Base-by-base conservation (phyloP, 1,139 yeast species). In the Saccharomyces hybrid region DNA sequence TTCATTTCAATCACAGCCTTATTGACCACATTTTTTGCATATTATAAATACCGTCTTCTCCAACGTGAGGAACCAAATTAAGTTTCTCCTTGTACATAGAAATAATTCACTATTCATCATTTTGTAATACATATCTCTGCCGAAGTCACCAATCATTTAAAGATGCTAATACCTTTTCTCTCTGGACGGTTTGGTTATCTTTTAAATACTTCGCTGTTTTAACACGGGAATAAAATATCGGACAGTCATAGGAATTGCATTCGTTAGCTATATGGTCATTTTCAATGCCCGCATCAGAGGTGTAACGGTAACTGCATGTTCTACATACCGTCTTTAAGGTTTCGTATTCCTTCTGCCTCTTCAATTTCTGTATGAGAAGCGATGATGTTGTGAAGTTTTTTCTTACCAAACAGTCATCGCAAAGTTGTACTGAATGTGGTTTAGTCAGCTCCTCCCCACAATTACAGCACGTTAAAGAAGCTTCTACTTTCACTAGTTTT, bases 191-290 rank as follows among this genome's bases (percentile, higher is more conserved):
- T 13, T 47, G 47, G 2, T 49, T 26, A 51, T 52, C 48, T 11
- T 44, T 34, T 3, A 60, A 25, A 38, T 56, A 52, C 13, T 53
- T 54, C 4, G 49, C 16, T 2, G 55, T 47, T 50, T 69, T 68
- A 1, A 69, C 64, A 49, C 70, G 67, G 0, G 70, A 61, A 55
- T 65, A 75, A 56, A 69, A 74, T 1, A 71, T 66, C 0, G 77
- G 74, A 52, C 78, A 75, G 49, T 73, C 77, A 41, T 65, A 64
- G 3, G 75, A 73, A 27, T 67, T 68, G 60, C 78, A 75, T 6
- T 55, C 46, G 5, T 25, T 29, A 1, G 63, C 62, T 29, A 67
- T 58, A 3, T 50, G 53, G 11, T 60, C 62, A 19, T 63, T 60
- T 3, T 51, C 49, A 2, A 53, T 55, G 19, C 63, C 55, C 4